A percentile compares a stretch with the other conserved stretches of the same genome.
These are phyloP conservation scores for Neckera pumila DNA, from an alignment of 225 moss, liverwort and hornwort species.

Conservation along the genomic window DNA sequence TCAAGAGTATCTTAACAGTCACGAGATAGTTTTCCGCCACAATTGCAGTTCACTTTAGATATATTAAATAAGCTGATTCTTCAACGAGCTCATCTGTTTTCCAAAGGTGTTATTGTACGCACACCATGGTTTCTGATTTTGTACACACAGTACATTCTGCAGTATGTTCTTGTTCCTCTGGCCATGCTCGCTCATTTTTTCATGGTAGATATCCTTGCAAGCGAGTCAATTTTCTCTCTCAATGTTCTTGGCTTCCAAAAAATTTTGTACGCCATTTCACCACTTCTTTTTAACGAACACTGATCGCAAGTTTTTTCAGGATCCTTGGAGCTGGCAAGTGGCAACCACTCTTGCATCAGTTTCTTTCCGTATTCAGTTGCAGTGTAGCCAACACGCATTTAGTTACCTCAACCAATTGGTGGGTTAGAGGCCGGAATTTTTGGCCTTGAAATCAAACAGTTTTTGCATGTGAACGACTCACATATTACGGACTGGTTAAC, in stretches of 20 bases:
- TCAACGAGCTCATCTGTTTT: neutral
- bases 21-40: neutral
- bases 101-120: neutral
- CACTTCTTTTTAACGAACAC: neutral
- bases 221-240: neutral
- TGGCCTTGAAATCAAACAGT: neutral
- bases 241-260: neutral
- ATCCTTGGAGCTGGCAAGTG: neutral
- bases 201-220: neutral
- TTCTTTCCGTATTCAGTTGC: neutral
- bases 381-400: neutral
- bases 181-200: neutral
- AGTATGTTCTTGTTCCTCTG: neutral
- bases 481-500: neutral
- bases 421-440: neutral
- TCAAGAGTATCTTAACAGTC: neutral
- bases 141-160: neutral
- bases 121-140: neutral
- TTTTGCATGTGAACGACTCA: constrained; percentile 1
- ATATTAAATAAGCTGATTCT: neutral
- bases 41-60: neutral
- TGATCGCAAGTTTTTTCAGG: neutral
- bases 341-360: neutral
- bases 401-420: neutral
- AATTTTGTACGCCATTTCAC: neutral